Percentiles rank a stretch among this genome's conserved stretches.
These are phyloP conservation scores for Corchorus olitorius DNA, from an alignment of 345 rosid genomes.

Conservation along the genomic window DNA sequence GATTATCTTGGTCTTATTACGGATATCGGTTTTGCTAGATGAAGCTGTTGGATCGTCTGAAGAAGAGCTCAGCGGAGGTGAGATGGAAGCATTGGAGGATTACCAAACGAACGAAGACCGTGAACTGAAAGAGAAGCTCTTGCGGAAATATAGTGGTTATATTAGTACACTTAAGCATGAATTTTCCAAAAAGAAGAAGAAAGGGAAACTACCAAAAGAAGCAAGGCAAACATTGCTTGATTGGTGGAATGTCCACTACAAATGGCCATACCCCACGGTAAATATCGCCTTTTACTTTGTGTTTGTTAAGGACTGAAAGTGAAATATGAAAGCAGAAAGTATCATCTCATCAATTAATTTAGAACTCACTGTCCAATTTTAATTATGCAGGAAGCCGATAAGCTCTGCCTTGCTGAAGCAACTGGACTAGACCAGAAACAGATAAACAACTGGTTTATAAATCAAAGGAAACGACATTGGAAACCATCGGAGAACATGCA, in stretches of 20 bases:
- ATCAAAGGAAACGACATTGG: conserved; percentile 84
- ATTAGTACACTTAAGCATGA: conserved; percentile 68
- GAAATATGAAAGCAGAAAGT: neutral
- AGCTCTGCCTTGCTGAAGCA: conserved; percentile 60
- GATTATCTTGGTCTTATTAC: neutral
- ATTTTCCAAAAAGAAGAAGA: conserved; percentile 76
- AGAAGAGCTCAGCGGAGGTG: conserved; percentile 62
- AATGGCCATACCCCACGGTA: conserved; percentile 89
- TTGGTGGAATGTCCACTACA: conserved; percentile 78
- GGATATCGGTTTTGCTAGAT: conserved; percentile 30
- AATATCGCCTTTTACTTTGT: neutral
- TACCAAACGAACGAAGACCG: conserved; percentile 49
- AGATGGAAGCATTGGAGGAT: conserved; percentile 44
- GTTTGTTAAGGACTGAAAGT: neutral
- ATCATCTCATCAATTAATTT: neutral
- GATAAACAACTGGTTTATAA: conserved; percentile 84
- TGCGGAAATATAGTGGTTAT: conserved; percentile 66
- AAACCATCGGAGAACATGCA: conserved; percentile 77
- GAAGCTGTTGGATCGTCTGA: conserved; percentile 61
- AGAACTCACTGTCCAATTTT: neutral
- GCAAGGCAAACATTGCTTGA: conserved; percentile 68
- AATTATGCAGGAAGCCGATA: conserved; percentile 60
- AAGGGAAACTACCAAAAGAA: conserved; percentile 74
- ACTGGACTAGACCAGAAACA: conserved; percentile 84
- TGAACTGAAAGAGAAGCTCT: conserved; percentile 57